Evolutionary conservation across 2,329 filamentous ascomycete species (phyloP).

Genomic region (Diaporthe citri): DNA sequence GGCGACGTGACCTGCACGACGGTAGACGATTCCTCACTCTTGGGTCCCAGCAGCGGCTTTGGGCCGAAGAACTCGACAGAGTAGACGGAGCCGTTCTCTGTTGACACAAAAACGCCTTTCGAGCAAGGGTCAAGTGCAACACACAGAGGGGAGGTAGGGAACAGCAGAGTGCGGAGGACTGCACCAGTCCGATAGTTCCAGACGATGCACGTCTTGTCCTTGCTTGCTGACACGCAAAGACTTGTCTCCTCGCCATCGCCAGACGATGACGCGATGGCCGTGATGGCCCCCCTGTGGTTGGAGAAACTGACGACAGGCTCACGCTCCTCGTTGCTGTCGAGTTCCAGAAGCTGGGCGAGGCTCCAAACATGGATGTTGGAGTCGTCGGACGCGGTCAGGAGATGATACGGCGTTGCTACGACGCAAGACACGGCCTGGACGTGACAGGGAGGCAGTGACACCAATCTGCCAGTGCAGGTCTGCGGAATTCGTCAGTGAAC

Average conservation of each 20-base stretch:
- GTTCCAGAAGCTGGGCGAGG: constrained; percentile 77
- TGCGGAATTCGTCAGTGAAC: constrained; percentile 49
- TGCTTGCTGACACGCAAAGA: constrained; percentile 85
- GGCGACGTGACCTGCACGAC: constrained; percentile 68
- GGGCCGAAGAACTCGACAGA: constrained; percentile 78
- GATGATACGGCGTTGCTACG: constrained; percentile 76
- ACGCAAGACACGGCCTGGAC: constrained; percentile 85
- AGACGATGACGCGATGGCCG: constrained; percentile 72
- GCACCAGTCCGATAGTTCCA: constrained; percentile 92
- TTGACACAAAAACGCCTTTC: constrained; percentile 83
- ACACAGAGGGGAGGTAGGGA: constrained; percentile 80
- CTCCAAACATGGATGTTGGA: constrained; percentile 95
- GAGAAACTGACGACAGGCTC: constrained; percentile 84
- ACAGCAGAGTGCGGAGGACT: constrained; percentile 83
- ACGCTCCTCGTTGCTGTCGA: constrained; percentile 65
- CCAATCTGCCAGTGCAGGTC: constrained; percentile 80
- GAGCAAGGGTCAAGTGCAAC: constrained; percentile 85
- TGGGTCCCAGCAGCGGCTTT: constrained; percentile 67
- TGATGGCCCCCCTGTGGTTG: constrained; percentile 82
- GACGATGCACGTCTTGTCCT: constrained; percentile 88
- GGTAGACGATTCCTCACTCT: constrained; percentile 66
- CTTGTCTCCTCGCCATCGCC: constrained; percentile 77
- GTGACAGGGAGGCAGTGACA: constrained; percentile 82
- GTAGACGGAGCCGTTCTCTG: constrained; percentile 84
- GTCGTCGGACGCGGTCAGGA: constrained; percentile 85